phyloP scores from a whole-genome alignment of 2,329 filamentous ascomycete genomes.

The Catunica adiposa region DNA sequence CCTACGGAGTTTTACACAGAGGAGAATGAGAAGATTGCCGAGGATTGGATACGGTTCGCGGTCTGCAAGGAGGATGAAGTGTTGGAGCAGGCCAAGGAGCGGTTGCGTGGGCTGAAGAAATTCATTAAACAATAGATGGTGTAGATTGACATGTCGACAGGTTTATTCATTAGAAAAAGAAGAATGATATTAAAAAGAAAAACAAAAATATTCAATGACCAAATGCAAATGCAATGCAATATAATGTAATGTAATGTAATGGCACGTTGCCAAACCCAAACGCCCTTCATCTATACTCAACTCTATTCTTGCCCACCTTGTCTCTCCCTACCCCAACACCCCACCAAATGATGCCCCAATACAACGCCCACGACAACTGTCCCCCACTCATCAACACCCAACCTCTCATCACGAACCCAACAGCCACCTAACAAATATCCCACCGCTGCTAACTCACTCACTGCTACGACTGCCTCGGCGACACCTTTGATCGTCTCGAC shows the following conservation, averaged over 20 bases:
- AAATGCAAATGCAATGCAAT: conserved; percentile 6
- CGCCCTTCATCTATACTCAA: no score
- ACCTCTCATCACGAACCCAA: conserved; percentile 13
- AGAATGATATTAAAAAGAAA: background rate
- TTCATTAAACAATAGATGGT: conserved; percentile 36
- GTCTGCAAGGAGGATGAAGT: conserved; percentile 91
- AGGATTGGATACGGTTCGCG: conserved; percentile 88
- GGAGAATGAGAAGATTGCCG: conserved; percentile 63
- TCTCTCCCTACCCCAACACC: background rate
- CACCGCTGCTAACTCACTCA: conserved; percentile 10
- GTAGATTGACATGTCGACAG: no score
- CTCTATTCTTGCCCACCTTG: background rate
- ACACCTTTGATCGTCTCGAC: background rate
- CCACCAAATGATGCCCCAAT: conserved; percentile 7
- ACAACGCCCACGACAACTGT: conserved; percentile 8
- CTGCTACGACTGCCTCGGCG: conserved; percentile 3
- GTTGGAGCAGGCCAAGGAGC: conserved; percentile 60
- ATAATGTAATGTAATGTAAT: no score
- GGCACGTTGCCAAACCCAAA: background rate
- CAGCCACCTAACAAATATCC: conserved; percentile 9
- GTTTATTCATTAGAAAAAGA: background rate
- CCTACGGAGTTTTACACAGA: conserved; percentile 95
- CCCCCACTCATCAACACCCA: conserved; percentile 10
- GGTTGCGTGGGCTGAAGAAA: conserved; percentile 55
- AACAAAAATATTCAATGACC: background rate